phyloP scores from a whole-genome alignment of 306 rosid species.

The Rubus parviflorus region DNA sequence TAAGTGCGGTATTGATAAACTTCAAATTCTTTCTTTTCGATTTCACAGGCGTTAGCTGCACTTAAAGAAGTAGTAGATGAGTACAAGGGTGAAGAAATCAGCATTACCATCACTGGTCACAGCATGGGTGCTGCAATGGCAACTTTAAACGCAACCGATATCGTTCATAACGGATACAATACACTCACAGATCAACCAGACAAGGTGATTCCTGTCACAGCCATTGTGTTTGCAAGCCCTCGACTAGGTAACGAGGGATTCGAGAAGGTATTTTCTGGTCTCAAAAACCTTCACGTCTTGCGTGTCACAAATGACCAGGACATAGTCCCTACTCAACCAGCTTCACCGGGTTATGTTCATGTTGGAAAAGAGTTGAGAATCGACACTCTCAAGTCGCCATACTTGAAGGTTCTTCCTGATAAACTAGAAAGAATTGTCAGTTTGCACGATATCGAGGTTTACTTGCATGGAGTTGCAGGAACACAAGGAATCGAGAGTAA shows the following conservation, averaged over 20 bases:
- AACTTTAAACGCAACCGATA: constrained; percentile 7
- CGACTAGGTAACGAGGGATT: constrained; percentile 20
- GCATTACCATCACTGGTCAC: constrained; percentile 9
- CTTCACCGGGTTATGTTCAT: too few relatives aligned
- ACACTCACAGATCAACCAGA: not conserved
- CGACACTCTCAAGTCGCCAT: constrained; percentile 1
- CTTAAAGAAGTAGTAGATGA: not conserved
- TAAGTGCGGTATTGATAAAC: not conserved
- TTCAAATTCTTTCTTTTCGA: not conserved
- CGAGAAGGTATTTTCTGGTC: not conserved
- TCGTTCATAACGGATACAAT: constrained; percentile 14
- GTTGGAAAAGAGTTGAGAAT: constrained; percentile 17
- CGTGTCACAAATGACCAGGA: constrained; percentile 11
- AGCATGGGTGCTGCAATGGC: constrained; percentile 29
- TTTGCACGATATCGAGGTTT: constrained; percentile 1
- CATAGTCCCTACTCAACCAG: not conserved
- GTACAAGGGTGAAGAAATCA: constrained; percentile 18
- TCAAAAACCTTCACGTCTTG: constrained; percentile 11
- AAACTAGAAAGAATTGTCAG: not conserved
- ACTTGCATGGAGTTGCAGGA: constrained; percentile 14
- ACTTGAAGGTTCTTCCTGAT: not conserved
- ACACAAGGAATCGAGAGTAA: not conserved
- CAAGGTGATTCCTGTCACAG: constrained; percentile 13
- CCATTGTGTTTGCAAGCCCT: constrained; percentile 13
- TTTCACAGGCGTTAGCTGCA: constrained; percentile 1